phyloP scores from a whole-genome alignment of 2,329 filamentous ascomycete species.

The Eurotiales sp. region DNA sequence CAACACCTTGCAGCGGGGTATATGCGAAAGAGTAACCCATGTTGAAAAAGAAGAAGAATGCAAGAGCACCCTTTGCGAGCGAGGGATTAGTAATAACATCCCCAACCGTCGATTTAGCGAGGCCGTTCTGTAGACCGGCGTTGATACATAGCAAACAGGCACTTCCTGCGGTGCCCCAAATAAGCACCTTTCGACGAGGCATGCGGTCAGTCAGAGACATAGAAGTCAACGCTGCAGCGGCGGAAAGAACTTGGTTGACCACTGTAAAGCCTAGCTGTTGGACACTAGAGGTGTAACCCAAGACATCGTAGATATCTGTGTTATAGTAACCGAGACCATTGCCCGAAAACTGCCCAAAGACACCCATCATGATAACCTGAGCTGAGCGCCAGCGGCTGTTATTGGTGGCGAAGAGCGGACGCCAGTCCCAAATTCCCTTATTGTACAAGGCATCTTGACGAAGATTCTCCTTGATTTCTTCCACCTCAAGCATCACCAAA shows the following conservation, averaged over 20 bases:
- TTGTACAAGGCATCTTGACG: conserved; percentile 43
- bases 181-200: conserved; percentile 46
- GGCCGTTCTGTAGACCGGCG: conserved; percentile 30
- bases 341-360: conserved; percentile 52
- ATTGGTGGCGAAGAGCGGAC: conserved; percentile 43
- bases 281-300: conserved; percentile 24
- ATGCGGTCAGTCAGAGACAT: conserved; percentile 45
- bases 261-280: conserved; percentile 47
- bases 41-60: conserved; percentile 43
- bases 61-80: conserved; percentile 40
- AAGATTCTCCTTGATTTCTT: conserved; percentile 42
- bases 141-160: conserved; percentile 28
- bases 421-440: conserved; percentile 48
- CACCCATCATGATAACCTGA: conserved; percentile 50
- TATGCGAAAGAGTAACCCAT: conserved; percentile 41
- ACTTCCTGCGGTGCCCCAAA: conserved; percentile 40
- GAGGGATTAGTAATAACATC: neutral
- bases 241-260: conserved; percentile 46
- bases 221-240: conserved; percentile 44
- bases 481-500: conserved; percentile 41
- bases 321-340: conserved; percentile 53
- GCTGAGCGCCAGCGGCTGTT: conserved; percentile 48
- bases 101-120: neutral
- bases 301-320: conserved; percentile 41
- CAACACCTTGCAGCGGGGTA: conserved; percentile 28